phyloP scores from a whole-genome alignment of 1,284 basidiomycete species.

The Boletellus deceptivus region DNA sequence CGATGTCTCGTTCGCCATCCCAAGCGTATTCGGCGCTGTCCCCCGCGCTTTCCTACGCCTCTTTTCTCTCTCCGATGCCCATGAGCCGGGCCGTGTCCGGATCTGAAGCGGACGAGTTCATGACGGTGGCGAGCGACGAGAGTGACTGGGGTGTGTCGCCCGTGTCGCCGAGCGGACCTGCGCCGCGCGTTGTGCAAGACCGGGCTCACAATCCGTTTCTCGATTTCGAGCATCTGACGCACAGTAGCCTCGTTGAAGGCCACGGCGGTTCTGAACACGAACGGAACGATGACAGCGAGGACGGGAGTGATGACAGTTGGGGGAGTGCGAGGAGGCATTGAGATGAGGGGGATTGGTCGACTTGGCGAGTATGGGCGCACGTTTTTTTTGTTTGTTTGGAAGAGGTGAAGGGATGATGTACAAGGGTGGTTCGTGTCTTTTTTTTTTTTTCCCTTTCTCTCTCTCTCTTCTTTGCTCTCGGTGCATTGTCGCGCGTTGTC shows the following conservation, averaged over 20 bases:
- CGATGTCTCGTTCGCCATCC: constrained; percentile 12
- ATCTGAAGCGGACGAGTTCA: constrained; percentile 28
- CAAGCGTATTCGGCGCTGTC: constrained; percentile 8
- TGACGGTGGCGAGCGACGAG: constrained; percentile 25
- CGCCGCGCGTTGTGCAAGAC: constrained; percentile 6
- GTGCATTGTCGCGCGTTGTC: too few species aligned
- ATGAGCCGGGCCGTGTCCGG: constrained; percentile 19
- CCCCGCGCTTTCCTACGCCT: constrained; percentile 19
- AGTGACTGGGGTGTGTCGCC: constrained; percentile 17
- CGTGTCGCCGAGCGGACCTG: neutral
- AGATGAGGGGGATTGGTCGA: too few species aligned
- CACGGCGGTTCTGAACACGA: neutral
- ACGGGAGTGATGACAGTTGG: constrained; percentile 28
- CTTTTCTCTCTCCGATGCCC: constrained; percentile 28
- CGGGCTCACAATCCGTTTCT: constrained; percentile 24
- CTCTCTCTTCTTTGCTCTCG: too few species aligned
- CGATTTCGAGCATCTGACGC: constrained; percentile 22
- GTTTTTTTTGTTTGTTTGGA: too few species aligned
- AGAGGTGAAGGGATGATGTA: too few species aligned
- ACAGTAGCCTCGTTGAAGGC: neutral
- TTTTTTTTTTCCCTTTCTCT: too few species aligned
- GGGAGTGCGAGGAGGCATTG: constrained; percentile 24
- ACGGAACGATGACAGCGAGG: neutral
- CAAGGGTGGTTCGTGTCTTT: too few species aligned
- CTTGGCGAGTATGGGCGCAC: too few species aligned